These are phyloP conservation scores for Microcyclospora pomicola DNA, from an alignment of 2,329 filamentous ascomycete species.

Conservation along the genomic window DNA sequence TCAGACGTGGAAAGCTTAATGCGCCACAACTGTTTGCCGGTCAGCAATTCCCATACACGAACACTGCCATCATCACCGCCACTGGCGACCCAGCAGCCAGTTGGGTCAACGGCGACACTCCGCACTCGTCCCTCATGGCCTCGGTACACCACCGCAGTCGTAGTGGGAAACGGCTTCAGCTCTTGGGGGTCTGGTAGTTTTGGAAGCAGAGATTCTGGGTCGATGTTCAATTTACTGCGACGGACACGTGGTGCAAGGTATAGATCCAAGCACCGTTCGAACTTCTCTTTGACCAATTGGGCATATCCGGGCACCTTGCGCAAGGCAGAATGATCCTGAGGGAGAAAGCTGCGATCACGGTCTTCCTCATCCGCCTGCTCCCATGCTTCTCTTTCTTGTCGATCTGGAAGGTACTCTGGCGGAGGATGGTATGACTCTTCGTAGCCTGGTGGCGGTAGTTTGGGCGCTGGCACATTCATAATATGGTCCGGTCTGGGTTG, in stretches of 20 bases:
- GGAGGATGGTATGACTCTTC: slow-evolving; percentile 96
- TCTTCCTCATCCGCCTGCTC: slow-evolving; percentile 79
- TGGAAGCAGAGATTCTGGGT: slow-evolving; percentile 80
- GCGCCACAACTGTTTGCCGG: slow-evolving; percentile 78
- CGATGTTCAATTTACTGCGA: slow-evolving; percentile 91
- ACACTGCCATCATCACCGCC: slow-evolving; percentile 91
- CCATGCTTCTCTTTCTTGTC: slow-evolving; percentile 74
- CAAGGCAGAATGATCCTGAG: slow-evolving; percentile 67
- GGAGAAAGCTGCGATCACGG: slow-evolving; percentile 75
- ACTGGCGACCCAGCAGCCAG: slow-evolving; percentile 72
- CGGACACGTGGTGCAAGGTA: slow-evolving; percentile 87
- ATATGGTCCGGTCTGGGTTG: slow-evolving; percentile 65
- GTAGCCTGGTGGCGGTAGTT: slow-evolving; percentile 82
- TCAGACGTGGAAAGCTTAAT: slow-evolving; percentile 63
- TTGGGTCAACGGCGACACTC: slow-evolving; percentile 70
- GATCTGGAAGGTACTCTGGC: slow-evolving; percentile 78
- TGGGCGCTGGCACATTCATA: slow-evolving; percentile 92
- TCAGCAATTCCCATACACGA: slow-evolving; percentile 75
- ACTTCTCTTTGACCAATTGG: slow-evolving; percentile 83
- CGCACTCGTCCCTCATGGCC: slow-evolving; percentile 84
- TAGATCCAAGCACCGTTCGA: slow-evolving; percentile 86
- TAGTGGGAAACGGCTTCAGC: slow-evolving; percentile 84
- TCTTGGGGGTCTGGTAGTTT: slow-evolving; percentile 90
- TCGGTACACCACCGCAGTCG: slow-evolving; percentile 72
- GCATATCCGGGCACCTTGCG: slow-evolving; percentile 88